Evolutionary conservation across 306 rosid genomes (phyloP), one percentile per base, ranked within the genome.

Genomic region (Potentilla sterilis): DNA sequence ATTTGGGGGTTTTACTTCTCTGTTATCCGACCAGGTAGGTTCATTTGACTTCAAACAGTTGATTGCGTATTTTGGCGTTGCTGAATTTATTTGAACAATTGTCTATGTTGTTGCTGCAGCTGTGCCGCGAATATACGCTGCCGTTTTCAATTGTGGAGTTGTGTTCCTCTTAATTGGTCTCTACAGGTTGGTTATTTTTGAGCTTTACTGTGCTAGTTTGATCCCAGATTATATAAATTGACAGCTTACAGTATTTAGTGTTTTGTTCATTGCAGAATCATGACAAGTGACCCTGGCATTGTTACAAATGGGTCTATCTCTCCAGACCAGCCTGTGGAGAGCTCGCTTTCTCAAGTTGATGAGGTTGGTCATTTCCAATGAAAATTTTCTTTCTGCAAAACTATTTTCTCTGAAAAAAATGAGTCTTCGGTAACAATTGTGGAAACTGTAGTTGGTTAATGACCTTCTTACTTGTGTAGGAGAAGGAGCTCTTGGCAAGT

Each of bases 201-300:
- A 24, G 42, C 61, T 44, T 13, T 9, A 16, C n/a, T 65, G 43
- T 77, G 28, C 42, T 80, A 59, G 16, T 73, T 48, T 57, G 75
- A 4, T 24, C 16, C 62, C 63, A 61, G 21, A 4, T 14, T 9
- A 72, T 52, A 22, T 40, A 11, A 35, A 15, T 40, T 35, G 19
- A 61, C 16, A 7, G 65, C 41, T 74, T 41, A 73, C 32, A 55
- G 48, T 71, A 18, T 4, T 63, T 4, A 49, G 8, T 62, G 32
- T 35, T 21, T 78, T 80, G 3, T 21, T 43, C 47, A 35, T 77
- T 79, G 69, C 81, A 86, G 90, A 6, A 84, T 86, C 22, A 49
- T 84, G 32, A 77, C 73, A 58, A 84, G 85, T 72, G 86, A 86
- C 77, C 88, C 90, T 77, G 86, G 88, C 52, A 32, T 79, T 14